A percentile compares a stretch with the other conserved stretches of the same genome.
Conservation (phyloP, 129 eudicot species). For the Flaveria bidentis region DNA sequence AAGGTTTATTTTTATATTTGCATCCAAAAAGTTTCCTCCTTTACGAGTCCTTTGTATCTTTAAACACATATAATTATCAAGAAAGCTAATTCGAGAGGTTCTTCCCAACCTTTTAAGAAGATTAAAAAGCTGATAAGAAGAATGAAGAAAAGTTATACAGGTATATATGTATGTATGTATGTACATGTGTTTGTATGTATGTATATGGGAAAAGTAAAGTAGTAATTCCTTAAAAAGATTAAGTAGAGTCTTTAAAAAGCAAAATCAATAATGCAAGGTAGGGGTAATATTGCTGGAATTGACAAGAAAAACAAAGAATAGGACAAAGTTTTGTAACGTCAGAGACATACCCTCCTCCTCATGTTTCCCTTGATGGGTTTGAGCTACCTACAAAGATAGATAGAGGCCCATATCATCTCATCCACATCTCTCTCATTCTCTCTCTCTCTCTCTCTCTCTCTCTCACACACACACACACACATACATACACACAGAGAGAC, state of each 20-base stretch:
- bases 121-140: conserved; percentile 21
- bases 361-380: conserved; percentile 46
- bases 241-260: conserved; percentile 41
- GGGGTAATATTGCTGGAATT: conserved; percentile 27
- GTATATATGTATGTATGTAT: not conserved
- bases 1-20: no score
- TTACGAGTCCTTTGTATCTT: not conserved
- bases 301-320: conserved; percentile 53
- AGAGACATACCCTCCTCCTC: conserved; percentile 38
- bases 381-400: conserved; percentile 31
- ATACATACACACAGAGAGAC: not conserved
- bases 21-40: conserved; percentile 22
- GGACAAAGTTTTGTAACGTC: conserved; percentile 63
- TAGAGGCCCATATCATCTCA: conserved; percentile 38
- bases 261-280: conserved; percentile 44
- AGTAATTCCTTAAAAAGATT: conserved; percentile 30
- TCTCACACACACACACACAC: conserved; percentile 8
- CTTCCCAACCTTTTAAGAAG: conserved; percentile 2
- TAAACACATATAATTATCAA: conserved; percentile 23
- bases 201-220: conserved; percentile 25
- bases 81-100: not conserved
- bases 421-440: conserved; percentile 31
- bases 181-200: not conserved
- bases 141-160: conserved; percentile 9
- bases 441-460: conserved; percentile 26